These are phyloP conservation scores for Arthrobotrys megalospora DNA, from an alignment of 2,329 filamentous ascomycete species.

Conservation along the genomic window DNA sequence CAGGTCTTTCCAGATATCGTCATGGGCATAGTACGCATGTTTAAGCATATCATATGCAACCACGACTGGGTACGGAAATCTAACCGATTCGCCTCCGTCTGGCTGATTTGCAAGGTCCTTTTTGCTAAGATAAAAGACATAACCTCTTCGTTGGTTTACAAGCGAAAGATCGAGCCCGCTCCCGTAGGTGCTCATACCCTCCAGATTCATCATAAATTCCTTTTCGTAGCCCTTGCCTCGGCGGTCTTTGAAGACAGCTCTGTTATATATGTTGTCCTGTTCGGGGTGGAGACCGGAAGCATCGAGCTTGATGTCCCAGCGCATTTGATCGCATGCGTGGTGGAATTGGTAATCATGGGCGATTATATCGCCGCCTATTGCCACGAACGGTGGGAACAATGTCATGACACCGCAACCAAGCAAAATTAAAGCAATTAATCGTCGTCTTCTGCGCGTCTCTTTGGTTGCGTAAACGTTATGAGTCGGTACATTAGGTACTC, in stretches of 20 bases:
- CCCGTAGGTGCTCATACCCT: constrained; percentile 56
- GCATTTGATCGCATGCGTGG: constrained; percentile 41
- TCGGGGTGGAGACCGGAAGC: constrained; percentile 55
- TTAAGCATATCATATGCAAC: constrained; percentile 57
- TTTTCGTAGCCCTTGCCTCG: constrained; percentile 48
- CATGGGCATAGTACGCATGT: constrained; percentile 54
- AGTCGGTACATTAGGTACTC: not conserved
- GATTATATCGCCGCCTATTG: constrained; percentile 48
- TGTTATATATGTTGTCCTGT: constrained; percentile 55
- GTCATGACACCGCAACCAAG: constrained; percentile 29
- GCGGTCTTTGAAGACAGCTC: constrained; percentile 52
- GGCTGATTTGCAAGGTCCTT: constrained; percentile 49
- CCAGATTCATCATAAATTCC: constrained; percentile 59
- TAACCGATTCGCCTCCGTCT: constrained; percentile 40
- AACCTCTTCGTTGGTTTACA: constrained; percentile 42
- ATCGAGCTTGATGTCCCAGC: constrained; percentile 56
- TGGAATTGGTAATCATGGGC: constrained; percentile 57
- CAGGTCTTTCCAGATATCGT: constrained; percentile 54
- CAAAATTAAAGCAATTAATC: constrained; percentile 11
- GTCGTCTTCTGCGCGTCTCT: constrained; percentile 20
- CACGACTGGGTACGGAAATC: constrained; percentile 56
- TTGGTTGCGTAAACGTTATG: not conserved
- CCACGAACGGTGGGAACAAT: constrained; percentile 43
- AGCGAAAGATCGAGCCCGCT: constrained; percentile 41
- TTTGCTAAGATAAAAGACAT: constrained; percentile 55